Evolutionary conservation across 768 basidiomycete genomes (phyloP), one percentile per base, ranked within the genome.

Genomic region (Tylopilus subfusipes): DNA sequence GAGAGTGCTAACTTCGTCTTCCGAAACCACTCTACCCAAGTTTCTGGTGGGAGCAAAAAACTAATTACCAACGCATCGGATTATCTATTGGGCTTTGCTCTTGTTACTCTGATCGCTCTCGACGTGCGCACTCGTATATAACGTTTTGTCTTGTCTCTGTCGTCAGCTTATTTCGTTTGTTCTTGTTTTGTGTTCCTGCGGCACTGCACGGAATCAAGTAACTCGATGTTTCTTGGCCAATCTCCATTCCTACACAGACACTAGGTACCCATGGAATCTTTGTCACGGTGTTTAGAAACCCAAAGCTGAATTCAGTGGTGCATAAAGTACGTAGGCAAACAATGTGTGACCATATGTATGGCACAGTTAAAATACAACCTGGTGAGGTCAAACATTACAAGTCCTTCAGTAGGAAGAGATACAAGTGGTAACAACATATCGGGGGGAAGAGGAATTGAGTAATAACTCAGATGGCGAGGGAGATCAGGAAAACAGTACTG

Each of bases 71-170:
- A 53, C 58, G 59, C 56, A 68, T 43, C 42, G 68, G 70, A 72
- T 71, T 58, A 67, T 65, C 58, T 71, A 60, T 67, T 52, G 57
- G 65, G 56, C 58, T 62, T 60, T 71, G 67, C 60, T 69, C 57
- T 53, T 67, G 67, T 72, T 72, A 70, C 69, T 70, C 39, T 50
- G 56, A 70, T 70, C 64, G 69, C 70, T 70, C 66, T 70, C 70
- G 68, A 72, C 68, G 69, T 72, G 68, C 58, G 64, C 64, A 61
- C 58, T 62, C 61, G 56, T 70, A 61, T 61, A 62, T 61, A 68
- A 69, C 63, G 70, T 69, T 69, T 70, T 71, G 70, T 70, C 52
- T 48, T 67, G 60, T 63, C 63, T 57, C 50, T 52, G 62, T 58
- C 65, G 49, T 69, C 53, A 48, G 59, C 55, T 58, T 61, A 58